Conservation (phyloP, 371 early-diverging fungal species). For the Mucor saturninus region DNA sequence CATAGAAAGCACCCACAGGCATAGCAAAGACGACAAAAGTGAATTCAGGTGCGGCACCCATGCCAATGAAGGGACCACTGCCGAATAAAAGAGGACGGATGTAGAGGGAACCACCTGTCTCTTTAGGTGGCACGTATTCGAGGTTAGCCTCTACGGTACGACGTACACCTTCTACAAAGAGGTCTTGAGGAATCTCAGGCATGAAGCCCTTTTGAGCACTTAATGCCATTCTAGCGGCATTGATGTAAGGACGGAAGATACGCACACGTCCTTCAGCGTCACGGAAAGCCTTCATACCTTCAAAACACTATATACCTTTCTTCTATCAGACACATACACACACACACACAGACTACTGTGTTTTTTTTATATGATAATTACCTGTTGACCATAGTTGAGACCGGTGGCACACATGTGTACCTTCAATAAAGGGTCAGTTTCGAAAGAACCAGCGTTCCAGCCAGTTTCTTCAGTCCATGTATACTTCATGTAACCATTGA, state of each 20-base stretch:
- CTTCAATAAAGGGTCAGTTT: slow-evolving; percentile 51
- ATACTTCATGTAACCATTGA: slow-evolving; percentile 70
- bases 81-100: slow-evolving; percentile 77
- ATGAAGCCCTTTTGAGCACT: slow-evolving; percentile 66
- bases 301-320: slow-evolving; percentile 61
- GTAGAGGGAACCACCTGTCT: slow-evolving; percentile 68
- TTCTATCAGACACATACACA: neutral
- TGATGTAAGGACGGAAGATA: slow-evolving; percentile 76
- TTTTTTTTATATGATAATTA: slow-evolving; percentile 15
- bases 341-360: neutral
- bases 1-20: slow-evolving; percentile 75
- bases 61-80: slow-evolving; percentile 71
- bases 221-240: slow-evolving; percentile 69
- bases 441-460: slow-evolving; percentile 70
- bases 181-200: slow-evolving; percentile 65
- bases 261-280: slow-evolving; percentile 74
- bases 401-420: slow-evolving; percentile 65
- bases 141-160: slow-evolving; percentile 67
- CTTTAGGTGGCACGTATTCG: slow-evolving; percentile 76
- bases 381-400: slow-evolving; percentile 78
- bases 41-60: slow-evolving; percentile 72
- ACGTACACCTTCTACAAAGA: slow-evolving; percentile 70
- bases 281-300: slow-evolving; percentile 85
- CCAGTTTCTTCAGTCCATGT: slow-evolving; percentile 61
- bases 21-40: slow-evolving; percentile 73